These are phyloP conservation scores for Penstemon barbatus DNA, from an alignment of 257 asterid species.

Conservation along the genomic window DNA sequence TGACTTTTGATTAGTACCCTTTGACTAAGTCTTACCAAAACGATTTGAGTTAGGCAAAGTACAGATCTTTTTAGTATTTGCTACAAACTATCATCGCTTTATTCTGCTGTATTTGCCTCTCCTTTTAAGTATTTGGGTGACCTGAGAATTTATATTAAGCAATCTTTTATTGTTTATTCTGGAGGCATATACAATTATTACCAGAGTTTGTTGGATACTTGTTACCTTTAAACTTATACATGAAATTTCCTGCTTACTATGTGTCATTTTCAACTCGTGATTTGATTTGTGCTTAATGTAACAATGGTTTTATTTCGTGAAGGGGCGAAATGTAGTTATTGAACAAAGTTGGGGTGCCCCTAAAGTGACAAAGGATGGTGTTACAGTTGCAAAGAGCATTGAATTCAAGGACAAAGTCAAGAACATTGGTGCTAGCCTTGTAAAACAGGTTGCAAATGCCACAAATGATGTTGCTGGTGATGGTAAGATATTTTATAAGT, in stretches of 20 bases:
- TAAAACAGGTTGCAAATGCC: conserved; percentile 98
- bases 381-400: conserved; percentile 93
- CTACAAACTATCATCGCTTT: too few relatives aligned
- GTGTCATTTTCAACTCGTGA: neutral
- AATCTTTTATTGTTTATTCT: neutral
- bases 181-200: too few relatives aligned
- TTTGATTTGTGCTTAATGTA: neutral
- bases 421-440: conserved; percentile 96
- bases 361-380: conserved; percentile 97
- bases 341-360: conserved; percentile 99
- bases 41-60: too few relatives aligned
- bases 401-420: conserved; percentile 86
- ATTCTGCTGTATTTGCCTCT: too few relatives aligned
- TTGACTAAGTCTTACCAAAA: too few relatives aligned
- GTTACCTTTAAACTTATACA: neutral
- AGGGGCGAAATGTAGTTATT: conserved; percentile 96
- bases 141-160: neutral
- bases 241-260: neutral
- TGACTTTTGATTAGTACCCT: neutral
- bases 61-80: too few relatives aligned
- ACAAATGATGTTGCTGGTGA: conserved; percentile 97
- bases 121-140: neutral
- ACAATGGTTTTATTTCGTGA: conserved; percentile 19
- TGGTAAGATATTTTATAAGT: conserved; percentile 53
- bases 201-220: neutral